phyloP scores from a whole-genome alignment of 2,329 filamentous ascomycete genomes.

The Monosporascus ibericus region DNA sequence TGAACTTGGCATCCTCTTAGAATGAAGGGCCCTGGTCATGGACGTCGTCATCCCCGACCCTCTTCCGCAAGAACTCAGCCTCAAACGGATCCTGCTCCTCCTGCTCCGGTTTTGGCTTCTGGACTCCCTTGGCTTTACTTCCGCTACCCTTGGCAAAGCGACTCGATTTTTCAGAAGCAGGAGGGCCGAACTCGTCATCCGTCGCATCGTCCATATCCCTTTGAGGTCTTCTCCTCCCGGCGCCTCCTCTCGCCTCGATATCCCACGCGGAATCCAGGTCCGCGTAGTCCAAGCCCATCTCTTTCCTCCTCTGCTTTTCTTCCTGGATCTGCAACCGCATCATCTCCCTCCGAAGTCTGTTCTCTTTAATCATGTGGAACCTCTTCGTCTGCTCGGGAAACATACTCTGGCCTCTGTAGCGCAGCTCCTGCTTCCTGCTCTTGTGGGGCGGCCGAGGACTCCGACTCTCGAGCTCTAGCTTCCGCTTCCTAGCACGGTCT shows the following conservation, averaged over 20 bases:
- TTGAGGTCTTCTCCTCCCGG: background rate
- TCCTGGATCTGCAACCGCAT: background rate
- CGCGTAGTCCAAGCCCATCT: background rate
- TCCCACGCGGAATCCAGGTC: background rate
- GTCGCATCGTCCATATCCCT: background rate
- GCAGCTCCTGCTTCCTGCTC: background rate
- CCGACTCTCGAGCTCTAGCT: background rate
- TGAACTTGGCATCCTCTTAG: background rate
- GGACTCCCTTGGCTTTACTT: background rate
- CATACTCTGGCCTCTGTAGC: background rate
- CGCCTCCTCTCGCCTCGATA: background rate
- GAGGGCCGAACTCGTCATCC: background rate
- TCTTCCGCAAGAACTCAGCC: conserved; percentile 6
- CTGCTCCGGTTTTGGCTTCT: background rate
- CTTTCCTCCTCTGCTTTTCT: background rate
- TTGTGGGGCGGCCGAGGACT: background rate
- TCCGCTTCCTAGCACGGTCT: background rate
- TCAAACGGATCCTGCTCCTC: conserved; percentile 9
- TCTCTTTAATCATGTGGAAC: conserved; percentile 2
- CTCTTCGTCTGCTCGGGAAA: conserved; percentile 6
- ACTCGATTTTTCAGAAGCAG: background rate
- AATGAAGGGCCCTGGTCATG: background rate
- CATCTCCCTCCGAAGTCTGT: conserved; percentile 6
- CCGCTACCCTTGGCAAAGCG: background rate
- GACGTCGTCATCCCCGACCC: background rate